Evolutionary conservation across 805 yeast species (phyloP).

Genomic region (Yarrowia phangngaensis): DNA sequence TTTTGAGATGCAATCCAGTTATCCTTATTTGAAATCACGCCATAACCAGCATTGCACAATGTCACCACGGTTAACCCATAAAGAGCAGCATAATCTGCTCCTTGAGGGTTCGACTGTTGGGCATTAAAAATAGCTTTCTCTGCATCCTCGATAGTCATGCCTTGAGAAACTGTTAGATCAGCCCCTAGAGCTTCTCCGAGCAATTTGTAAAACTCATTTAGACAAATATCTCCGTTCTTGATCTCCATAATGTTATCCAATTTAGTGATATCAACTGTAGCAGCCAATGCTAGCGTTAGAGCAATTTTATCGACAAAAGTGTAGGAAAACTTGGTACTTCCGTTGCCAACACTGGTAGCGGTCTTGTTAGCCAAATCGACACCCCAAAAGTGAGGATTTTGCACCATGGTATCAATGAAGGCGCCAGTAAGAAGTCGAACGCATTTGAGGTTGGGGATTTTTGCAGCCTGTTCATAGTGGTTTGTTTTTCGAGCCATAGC

Average conservation of each 20-base stretch:
- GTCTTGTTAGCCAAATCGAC: slow-evolving; percentile 2
- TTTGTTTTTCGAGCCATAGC: slow-evolving; percentile 18
- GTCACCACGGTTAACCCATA: slow-evolving; percentile 10
- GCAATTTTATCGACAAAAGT: slow-evolving; percentile 16
- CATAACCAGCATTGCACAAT: slow-evolving; percentile 9
- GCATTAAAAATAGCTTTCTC: not conserved
- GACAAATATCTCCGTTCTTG: slow-evolving; percentile 16
- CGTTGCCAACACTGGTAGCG: not conserved
- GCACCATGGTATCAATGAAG: slow-evolving; percentile 7
- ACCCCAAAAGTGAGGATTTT: slow-evolving; percentile 16
- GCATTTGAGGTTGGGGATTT: slow-evolving; percentile 4
- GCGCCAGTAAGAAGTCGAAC: slow-evolving; percentile 17
- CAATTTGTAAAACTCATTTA: slow-evolving; percentile 8
- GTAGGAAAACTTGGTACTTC: slow-evolving; percentile 5
- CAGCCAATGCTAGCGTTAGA: slow-evolving; percentile 2
- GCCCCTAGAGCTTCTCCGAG: slow-evolving; percentile 2
- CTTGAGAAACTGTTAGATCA: not conserved
- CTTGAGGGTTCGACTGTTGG: slow-evolving; percentile 9
- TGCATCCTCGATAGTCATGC: slow-evolving; percentile 6
- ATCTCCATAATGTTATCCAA: slow-evolving; percentile 11
- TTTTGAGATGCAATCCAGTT: slow-evolving; percentile 18
- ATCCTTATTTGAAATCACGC: not conserved
- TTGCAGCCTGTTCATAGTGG: slow-evolving; percentile 9
- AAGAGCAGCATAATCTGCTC: slow-evolving; percentile 1
- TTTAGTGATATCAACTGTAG: not conserved